Percentiles rank a stretch among this genome's conserved stretches.
Evolutionary conservation across 2,329 filamentous ascomycete species (phyloP).

Genomic region (Colletotrichum lindemuthianum): DNA sequence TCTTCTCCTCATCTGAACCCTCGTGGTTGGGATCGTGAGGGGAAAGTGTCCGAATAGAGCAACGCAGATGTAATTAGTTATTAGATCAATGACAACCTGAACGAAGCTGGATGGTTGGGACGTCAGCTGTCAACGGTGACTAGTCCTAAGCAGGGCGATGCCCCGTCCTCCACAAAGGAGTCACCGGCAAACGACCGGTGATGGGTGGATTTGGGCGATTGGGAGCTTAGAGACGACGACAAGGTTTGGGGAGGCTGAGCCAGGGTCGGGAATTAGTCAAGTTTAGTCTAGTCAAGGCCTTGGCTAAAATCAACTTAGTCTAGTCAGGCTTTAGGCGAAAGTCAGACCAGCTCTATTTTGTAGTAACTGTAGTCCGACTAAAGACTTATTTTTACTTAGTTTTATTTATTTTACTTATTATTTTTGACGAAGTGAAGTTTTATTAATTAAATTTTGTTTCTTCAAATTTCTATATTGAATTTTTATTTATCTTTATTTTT

Average conservation of each 20-base stretch:
- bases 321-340: no score
- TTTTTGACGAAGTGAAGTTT: no score
- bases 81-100: background rate
- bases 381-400: no score
- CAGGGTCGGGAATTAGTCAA: no score
- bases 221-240: constrained; percentile 19
- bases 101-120: background rate
- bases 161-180: constrained; percentile 19
- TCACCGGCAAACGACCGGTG: constrained; percentile 1
- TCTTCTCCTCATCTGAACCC: constrained; percentile 14
- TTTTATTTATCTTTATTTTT: no score
- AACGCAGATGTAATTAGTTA: background rate
- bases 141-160: constrained; percentile 12
- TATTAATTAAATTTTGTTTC: no score
- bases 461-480: no score
- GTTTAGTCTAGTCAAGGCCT: no score
- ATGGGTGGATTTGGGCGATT: constrained; percentile 29
- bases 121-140: constrained; percentile 15
- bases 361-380: no score
- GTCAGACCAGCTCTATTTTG: no score
- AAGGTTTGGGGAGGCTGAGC: background rate
- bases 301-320: no score
- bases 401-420: no score
- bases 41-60: background rate
- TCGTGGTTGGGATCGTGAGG: constrained; percentile 1